Evolutionary conservation across 2,329 filamentous ascomycete genomes (phyloP).

Genomic region (Colletotrichum plurivorum): DNA sequence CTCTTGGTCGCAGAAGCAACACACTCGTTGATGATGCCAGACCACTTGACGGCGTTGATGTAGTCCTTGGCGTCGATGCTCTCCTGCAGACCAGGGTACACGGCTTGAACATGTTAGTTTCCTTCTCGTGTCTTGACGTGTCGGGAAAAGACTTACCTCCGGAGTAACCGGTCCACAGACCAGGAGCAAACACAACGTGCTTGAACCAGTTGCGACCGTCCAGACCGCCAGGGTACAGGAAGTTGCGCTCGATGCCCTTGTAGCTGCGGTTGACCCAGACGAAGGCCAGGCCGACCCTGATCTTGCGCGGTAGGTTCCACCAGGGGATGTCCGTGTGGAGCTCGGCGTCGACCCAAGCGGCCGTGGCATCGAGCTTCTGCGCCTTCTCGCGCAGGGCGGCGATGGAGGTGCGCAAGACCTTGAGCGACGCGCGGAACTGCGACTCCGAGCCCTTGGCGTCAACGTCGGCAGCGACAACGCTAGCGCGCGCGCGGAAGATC

Average conservation of each 20-base stretch:
- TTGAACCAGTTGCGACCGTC: constrained; percentile 92
- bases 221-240: constrained; percentile 81
- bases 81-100: constrained; percentile 74
- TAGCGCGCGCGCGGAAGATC: constrained; percentile 44
- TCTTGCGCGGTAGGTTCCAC: constrained; percentile 82
- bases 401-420: constrained; percentile 55
- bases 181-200: constrained; percentile 93
- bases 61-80: constrained; percentile 73
- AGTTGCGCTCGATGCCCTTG: constrained; percentile 85
- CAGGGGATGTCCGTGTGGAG: constrained; percentile 74
- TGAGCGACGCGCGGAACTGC: constrained; percentile 57
- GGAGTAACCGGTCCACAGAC: constrained; percentile 91
- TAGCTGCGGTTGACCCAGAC: constrained; percentile 82
- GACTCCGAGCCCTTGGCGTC: constrained; percentile 52
- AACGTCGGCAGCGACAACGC: constrained; percentile 35
- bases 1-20: constrained; percentile 62
- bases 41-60: constrained; percentile 71
- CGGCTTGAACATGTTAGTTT: constrained; percentile 56
- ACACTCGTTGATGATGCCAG: constrained; percentile 68
- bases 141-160: constrained; percentile 69
- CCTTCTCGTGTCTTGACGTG: too few species aligned
- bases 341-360: constrained; percentile 58
- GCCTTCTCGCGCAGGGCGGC: constrained; percentile 56
- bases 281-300: constrained; percentile 75
- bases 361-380: constrained; percentile 60